A percentile compares a stretch with the other conserved stretches of the same genome.
Conservation (phyloP, 495 filamentous ascomycete genomes). For the Penicillium maclennaniae region DNA sequence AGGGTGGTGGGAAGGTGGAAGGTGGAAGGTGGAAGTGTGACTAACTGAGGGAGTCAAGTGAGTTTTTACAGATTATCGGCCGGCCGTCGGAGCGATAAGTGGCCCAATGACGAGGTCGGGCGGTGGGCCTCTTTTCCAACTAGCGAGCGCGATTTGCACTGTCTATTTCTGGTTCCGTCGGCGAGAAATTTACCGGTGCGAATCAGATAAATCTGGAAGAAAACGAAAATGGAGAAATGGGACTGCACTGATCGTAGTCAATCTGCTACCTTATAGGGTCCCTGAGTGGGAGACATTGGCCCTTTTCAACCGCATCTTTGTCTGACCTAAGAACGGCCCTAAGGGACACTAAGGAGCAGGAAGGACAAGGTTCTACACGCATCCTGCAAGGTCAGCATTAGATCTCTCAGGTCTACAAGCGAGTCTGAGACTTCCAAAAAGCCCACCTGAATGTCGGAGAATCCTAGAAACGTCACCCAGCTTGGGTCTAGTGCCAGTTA, state of each 20-base stretch:
- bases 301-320: neutral
- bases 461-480: conserved; percentile 21
- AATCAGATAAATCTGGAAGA: neutral
- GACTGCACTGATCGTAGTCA: neutral
- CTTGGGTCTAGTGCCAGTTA: conserved; percentile 23
- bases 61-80: conserved; percentile 32
- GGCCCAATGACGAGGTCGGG: conserved; percentile 12
- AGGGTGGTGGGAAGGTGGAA: conserved; percentile 1
- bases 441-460: conserved; percentile 11
- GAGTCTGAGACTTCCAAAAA: conserved; percentile 8
- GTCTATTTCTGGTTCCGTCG: neutral
- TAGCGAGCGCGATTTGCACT: conserved; percentile 13
- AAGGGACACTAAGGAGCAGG: neutral
- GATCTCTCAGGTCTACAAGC: conserved; percentile 7
- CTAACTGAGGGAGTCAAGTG: conserved; percentile 11
- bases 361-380: neutral
- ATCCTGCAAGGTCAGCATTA: neutral
- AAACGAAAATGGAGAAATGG: neutral
- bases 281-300: no score
- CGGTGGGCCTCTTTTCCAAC: conserved; percentile 4
- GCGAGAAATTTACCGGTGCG: neutral
- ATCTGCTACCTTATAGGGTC: neutral
- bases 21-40: conserved; percentile 21
- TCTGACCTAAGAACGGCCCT: neutral
- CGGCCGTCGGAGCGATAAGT: conserved; percentile 26